Evolutionary conservation across 805 yeast species (phyloP).

Genomic region (Lipomyces sp.): DNA sequence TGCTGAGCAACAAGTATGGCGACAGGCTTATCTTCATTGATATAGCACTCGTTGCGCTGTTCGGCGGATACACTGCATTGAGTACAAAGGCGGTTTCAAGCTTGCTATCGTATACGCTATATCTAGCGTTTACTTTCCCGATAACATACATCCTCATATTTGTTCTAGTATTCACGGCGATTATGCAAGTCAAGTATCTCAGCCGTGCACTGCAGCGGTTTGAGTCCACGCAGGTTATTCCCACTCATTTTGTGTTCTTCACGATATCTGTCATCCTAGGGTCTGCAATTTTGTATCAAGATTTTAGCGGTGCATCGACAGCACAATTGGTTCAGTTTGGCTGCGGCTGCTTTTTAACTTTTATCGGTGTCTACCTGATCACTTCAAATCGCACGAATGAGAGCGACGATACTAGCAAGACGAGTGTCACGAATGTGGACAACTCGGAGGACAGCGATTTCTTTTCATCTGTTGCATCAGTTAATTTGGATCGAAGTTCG

Average conservation of each 20-base stretch:
- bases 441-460: conserved; percentile 7
- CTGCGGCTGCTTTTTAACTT: conserved; percentile 48
- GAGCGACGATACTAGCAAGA: neutral
- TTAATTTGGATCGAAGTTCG: conserved; percentile 26
- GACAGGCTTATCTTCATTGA: conserved; percentile 43
- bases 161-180: conserved; percentile 49
- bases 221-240: conserved; percentile 55
- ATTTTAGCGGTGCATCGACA: conserved; percentile 45
- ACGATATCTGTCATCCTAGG: conserved; percentile 52
- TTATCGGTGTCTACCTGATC: conserved; percentile 52
- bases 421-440: neutral
- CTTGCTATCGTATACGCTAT: conserved; percentile 39
- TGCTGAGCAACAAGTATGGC: conserved; percentile 26
- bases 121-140: conserved; percentile 40
- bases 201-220: conserved; percentile 50
- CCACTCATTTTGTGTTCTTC: conserved; percentile 56
- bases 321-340: conserved; percentile 42
- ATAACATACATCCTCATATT: conserved; percentile 46
- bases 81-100: conserved; percentile 52
- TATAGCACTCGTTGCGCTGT: conserved; percentile 49
- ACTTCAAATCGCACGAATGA: conserved; percentile 35
- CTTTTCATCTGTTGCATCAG: conserved; percentile 34
- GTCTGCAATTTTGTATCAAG: conserved; percentile 51
- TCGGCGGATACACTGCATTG: conserved; percentile 55
- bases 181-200: conserved; percentile 50